phyloP scores from a whole-genome alignment of 768 basidiomycete species.

The Leccinum truebloodii region DNA sequence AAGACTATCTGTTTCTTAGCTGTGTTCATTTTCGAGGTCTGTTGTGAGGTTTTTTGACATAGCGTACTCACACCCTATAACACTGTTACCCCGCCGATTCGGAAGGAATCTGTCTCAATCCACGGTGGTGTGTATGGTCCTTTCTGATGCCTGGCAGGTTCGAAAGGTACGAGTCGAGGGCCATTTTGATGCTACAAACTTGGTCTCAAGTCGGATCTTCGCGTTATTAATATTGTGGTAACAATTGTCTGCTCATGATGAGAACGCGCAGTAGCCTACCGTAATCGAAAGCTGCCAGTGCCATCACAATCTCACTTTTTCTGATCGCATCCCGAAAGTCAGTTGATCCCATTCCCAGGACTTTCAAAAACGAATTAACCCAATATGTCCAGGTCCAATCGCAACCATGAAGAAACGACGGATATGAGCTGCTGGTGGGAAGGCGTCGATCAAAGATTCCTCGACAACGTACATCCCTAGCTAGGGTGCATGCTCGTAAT shows the following conservation, averaged over 20 bases:
- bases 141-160: not conserved
- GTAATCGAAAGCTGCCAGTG: constrained; percentile 6
- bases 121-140: constrained; percentile 8
- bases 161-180: constrained; percentile 1
- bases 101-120: constrained; percentile 10
- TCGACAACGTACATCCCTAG: not conserved
- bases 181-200: constrained; percentile 4
- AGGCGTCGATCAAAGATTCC: not conserved
- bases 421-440: not conserved
- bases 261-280: constrained; percentile 5
- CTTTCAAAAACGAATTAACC: not conserved
- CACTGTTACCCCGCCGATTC: not conserved
- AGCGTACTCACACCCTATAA: constrained; percentile 3
- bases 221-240: constrained; percentile 2
- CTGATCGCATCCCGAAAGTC: constrained; percentile 6
- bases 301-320: constrained; percentile 11
- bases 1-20: constrained; percentile 13
- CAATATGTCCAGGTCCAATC: not conserved
- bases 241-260: not conserved
- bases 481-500: not conserved
- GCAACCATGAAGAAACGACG: not conserved
- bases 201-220: constrained; percentile 6
- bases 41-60: not conserved
- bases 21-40: not conserved
- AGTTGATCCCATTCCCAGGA: not conserved